phyloP scores from a whole-genome alignment of 1,284 basidiomycete species.

The Ceratobasidium sp. region DNA sequence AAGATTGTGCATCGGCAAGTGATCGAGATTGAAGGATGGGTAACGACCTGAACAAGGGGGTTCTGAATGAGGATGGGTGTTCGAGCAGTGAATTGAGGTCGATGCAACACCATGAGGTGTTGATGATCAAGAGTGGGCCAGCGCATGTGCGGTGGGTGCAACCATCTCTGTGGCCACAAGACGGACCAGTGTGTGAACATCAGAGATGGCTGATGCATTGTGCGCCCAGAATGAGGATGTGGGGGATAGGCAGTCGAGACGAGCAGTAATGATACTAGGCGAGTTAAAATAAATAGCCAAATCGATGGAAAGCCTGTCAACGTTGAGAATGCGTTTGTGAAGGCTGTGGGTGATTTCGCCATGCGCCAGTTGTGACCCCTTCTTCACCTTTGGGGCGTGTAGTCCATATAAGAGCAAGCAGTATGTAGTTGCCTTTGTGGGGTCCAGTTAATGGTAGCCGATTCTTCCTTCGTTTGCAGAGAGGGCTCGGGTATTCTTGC shows the following conservation, averaged over 20 bases:
- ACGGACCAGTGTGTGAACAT: background rate
- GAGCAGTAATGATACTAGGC: background rate
- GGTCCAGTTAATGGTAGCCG: no score
- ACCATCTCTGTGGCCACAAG: background rate
- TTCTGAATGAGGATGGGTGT: background rate
- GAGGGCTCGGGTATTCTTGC: no score
- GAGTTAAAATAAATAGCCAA: background rate
- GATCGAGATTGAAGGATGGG: background rate
- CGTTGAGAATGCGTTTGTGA: no score
- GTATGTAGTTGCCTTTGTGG: no score
- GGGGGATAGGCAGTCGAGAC: background rate
- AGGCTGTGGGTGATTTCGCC: no score
- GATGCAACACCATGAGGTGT: background rate
- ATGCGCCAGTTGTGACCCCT: no score
- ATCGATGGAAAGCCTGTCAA: no score
- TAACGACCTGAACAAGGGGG: background rate
- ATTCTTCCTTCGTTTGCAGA: no score
- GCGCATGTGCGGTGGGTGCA: background rate
- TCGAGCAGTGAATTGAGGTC: background rate
- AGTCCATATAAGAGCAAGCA: no score
- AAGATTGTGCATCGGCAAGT: conserved; percentile 1
- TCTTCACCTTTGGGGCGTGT: no score
- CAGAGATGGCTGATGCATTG: background rate
- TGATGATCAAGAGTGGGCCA: background rate
- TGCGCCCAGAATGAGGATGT: background rate